Evolutionary conservation across 2,329 filamentous ascomycete species (phyloP).

Genomic region (Phyllosticta capitalensis): DNA sequence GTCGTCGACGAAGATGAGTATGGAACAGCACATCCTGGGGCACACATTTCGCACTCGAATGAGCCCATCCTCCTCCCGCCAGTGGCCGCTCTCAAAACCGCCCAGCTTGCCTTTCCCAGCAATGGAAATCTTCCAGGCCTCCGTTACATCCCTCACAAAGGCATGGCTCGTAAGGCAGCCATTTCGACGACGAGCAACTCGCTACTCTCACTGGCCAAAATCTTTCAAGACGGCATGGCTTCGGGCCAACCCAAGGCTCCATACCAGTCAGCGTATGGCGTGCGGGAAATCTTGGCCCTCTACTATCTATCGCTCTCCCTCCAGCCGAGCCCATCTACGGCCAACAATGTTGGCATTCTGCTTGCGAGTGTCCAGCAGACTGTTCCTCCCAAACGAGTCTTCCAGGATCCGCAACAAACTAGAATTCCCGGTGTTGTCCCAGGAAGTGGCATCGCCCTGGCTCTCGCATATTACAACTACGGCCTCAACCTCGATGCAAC

Average conservation of each 20-base stretch:
- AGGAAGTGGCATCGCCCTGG: slow-evolving; percentile 79
- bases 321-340: slow-evolving; percentile 92
- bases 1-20: slow-evolving; percentile 42
- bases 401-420: slow-evolving; percentile 23
- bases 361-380: slow-evolving; percentile 87
- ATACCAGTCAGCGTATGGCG: slow-evolving; percentile 58
- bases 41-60: slow-evolving; percentile 25
- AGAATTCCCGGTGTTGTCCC: slow-evolving; percentile 68
- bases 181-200: slow-evolving; percentile 94
- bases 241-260: slow-evolving; percentile 26
- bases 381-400: slow-evolving; percentile 31
- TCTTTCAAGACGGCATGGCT: slow-evolving; percentile 93
- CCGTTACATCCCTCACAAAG: slow-evolving; percentile 55
- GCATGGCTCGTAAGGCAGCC: slow-evolving; percentile 64
- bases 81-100: slow-evolving; percentile 72
- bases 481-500: slow-evolving; percentile 75
- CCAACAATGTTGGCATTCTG: slow-evolving; percentile 95
- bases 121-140: slow-evolving; percentile 74
- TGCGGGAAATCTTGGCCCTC: slow-evolving; percentile 84
- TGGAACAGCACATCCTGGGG: slow-evolving; percentile 4
- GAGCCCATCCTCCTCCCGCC: slow-evolving; percentile 73
- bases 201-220: slow-evolving; percentile 87
- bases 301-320: slow-evolving; percentile 93
- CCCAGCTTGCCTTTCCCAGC: slow-evolving; percentile 69
- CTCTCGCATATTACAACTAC: slow-evolving; percentile 91